These are phyloP conservation scores for Wolfiporia cocos DNA, from an alignment of 1,284 basidiomycete species.

Conservation along the genomic window DNA sequence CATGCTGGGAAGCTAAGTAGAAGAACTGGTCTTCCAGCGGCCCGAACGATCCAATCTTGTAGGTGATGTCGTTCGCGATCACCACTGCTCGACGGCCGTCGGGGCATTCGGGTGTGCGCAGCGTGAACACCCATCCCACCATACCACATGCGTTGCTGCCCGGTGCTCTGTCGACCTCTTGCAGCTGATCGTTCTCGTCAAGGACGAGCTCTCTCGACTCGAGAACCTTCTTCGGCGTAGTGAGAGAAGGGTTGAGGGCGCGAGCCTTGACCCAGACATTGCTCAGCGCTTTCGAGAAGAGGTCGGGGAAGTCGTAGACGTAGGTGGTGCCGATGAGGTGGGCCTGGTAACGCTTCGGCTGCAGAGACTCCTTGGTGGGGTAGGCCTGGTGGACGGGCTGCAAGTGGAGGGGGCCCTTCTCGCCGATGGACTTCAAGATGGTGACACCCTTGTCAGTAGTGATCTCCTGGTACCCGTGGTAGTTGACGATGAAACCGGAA, in stretches of 20 bases:
- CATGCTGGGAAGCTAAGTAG: constrained; percentile 91
- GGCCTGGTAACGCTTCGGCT: constrained; percentile 99
- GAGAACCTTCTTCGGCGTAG: constrained; percentile 74
- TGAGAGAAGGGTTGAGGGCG: constrained; percentile 57
- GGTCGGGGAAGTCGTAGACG: constrained; percentile 98
- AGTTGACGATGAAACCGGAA: constrained; percentile 98
- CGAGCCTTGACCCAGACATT: constrained; percentile 86
- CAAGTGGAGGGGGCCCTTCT: constrained; percentile 89
- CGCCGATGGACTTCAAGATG: constrained; percentile 94
- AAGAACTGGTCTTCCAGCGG: constrained; percentile 96
- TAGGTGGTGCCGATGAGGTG: constrained; percentile 98
- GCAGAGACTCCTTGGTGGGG: constrained; percentile 97
- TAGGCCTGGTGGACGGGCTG: constrained; percentile 92
- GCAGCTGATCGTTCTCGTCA: constrained; percentile 88
- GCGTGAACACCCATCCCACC: constrained; percentile 96
- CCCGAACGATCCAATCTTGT: constrained; percentile 98
- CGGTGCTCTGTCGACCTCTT: constrained; percentile 86
- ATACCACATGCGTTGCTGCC: constrained; percentile 97
- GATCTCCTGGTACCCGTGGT: constrained; percentile 98
- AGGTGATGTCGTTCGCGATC: constrained; percentile 98
- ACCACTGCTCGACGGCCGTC: constrained; percentile 85
- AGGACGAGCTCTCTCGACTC: constrained; percentile 88
- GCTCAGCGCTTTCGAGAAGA: constrained; percentile 95
- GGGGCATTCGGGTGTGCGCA: constrained; percentile 93
- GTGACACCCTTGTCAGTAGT: constrained; percentile 91